Base-by-base conservation (phyloP, 495 filamentous ascomycete species). In the Apodospora peruviana region DNA sequence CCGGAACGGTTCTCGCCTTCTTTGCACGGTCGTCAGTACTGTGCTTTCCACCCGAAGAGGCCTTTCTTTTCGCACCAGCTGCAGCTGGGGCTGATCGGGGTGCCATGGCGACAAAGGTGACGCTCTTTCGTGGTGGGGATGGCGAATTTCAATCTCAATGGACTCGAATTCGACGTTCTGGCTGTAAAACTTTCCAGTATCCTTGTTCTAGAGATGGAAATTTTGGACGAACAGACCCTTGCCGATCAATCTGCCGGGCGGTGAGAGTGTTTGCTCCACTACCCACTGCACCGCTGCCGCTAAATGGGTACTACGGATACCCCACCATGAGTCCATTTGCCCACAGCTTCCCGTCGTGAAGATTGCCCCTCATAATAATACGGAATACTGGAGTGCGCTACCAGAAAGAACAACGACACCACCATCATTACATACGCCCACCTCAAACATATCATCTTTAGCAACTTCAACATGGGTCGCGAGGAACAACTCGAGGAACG, bases 401-500 rank as follows among this genome's bases (percentile, higher is more conserved):
- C n/a, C n/a, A n/a, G n/a, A n/a, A n/a, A n/a, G n/a, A n/a, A n/a
- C n/a, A n/a, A n/a, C n/a, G n/a, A n/a, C n/a, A n/a, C n/a, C n/a
- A n/a, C n/a, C n/a, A n/a, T n/a, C n/a, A n/a, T n/a, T n/a, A n/a
- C n/a, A n/a, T n/a, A n/a, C n/a, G n/a, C n/a, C n/a, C n/a, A n/a
- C n/a, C n/a, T n/a, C n/a, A n/a, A n/a, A n/a, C n/a, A n/a, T n/a
- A n/a, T n/a, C n/a, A n/a, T n/a, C n/a, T n/a, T n/a, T n/a, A n/a
- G n/a, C n/a, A n/a, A n/a, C n/a, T 10, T 16, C 46, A 81, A 55
- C 9, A 97, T 96, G 93, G 91, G 91, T 21, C 80, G 78, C 59
- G 93, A 98, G 71, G 93, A 98, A 48, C 93, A 98, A 67, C 71
- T 80, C 44, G 91, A 98, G 72, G 93, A 98, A 75, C 85, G 91